These are phyloP conservation scores for Scedosporium minutisporum DNA, from an alignment of 2,329 filamentous ascomycete species.

Conservation along the genomic window DNA sequence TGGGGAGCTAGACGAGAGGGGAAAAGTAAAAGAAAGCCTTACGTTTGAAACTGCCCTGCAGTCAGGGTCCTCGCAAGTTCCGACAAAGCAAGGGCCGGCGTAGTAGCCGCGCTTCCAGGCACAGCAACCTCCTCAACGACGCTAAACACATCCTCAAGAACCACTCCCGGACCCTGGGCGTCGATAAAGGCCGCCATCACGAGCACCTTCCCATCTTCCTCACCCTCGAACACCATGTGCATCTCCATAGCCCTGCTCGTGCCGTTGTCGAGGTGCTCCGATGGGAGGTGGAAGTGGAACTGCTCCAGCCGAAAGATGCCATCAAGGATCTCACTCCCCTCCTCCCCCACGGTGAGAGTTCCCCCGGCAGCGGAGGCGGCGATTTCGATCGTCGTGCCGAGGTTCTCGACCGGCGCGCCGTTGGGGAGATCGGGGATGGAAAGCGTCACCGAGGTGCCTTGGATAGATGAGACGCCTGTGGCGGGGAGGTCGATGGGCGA, in stretches of 20 bases:
- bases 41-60: constrained; percentile 10
- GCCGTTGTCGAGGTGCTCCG: constrained; percentile 44
- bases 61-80: neutral
- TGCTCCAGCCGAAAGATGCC: constrained; percentile 34
- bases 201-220: neutral
- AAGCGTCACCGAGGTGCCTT: constrained; percentile 15
- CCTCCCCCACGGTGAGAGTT: constrained; percentile 32
- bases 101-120: neutral
- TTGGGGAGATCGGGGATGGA: constrained; percentile 22
- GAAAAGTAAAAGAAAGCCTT: constrained; percentile 1
- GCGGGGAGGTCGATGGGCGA: constrained; percentile 45
- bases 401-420: constrained; percentile 37
- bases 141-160: constrained; percentile 1
- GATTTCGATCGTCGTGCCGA: constrained; percentile 42
- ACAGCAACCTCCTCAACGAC: neutral
- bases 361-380: constrained; percentile 19
- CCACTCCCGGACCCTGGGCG: neutral
- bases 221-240: constrained; percentile 29
- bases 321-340: constrained; percentile 14
- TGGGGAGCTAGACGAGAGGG: neutral
- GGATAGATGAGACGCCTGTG: constrained; percentile 16
- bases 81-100: constrained; percentile 1
- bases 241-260: constrained; percentile 29
- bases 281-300: constrained; percentile 52
- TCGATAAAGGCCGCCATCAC: constrained; percentile 4